These are phyloP conservation scores for Cryphonectria parasitica DNA, from an alignment of 2,329 filamentous ascomycete species.

Conservation along the genomic window DNA sequence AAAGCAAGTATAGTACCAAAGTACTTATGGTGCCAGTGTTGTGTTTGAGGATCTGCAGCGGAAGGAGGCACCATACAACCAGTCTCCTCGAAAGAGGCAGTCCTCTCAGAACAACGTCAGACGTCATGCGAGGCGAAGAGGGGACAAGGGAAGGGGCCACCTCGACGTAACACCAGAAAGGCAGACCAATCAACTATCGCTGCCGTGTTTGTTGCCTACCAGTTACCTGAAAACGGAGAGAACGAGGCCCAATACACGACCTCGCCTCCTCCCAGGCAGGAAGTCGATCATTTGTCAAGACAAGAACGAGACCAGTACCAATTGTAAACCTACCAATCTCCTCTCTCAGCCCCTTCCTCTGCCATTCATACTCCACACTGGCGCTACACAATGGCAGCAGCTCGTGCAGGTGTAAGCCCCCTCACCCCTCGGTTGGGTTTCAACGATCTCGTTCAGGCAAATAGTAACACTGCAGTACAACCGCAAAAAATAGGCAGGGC, in stretches of 20 bases:
- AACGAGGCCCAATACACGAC: background rate
- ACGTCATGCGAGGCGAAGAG: background rate
- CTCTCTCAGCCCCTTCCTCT: background rate
- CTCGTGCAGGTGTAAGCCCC: background rate
- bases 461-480: background rate
- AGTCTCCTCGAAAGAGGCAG: background rate
- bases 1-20: no score
- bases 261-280: no score
- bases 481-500: background rate
- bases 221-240: background rate
- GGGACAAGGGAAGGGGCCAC: background rate
- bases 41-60: conserved; percentile 2
- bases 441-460: background rate
- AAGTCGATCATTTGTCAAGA: no score
- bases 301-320: background rate
- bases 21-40: background rate
- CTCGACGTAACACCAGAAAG: no score
- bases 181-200: background rate
- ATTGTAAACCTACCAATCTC: background rate
- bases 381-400: background rate
- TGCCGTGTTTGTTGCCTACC: background rate
- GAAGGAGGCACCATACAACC: background rate
- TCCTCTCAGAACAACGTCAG: background rate
- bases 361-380: background rate
- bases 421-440: background rate